Evolutionary conservation across 805 yeast genomes (phyloP), one percentile per base, ranked within the genome.

Genomic region (Teunomyces barrocoloradensis): DNA sequence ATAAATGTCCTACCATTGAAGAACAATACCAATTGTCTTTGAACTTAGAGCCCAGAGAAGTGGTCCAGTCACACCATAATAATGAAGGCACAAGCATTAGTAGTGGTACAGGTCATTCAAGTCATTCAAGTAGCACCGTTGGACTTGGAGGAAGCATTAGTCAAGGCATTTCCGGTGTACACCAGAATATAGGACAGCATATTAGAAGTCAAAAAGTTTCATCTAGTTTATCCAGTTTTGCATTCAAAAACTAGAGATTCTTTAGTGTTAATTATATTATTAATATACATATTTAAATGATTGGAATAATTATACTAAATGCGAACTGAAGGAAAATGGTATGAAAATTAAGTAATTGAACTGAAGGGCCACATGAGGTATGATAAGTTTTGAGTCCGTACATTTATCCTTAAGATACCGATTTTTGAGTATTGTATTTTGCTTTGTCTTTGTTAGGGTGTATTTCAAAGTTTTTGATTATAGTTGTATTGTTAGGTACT

Each of bases 1-100:
- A 68, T 5, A 68, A 66, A 44, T 75, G 84, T 44, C 92, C 95
- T 3, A 81, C 86, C 30, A 87, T 87, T 52, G 96, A 90, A 46
- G 86, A 81, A 43, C 86, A 88, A 64, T 91, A 91, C 61, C 84
- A 83, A 53, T 69, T 82, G 52, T 87, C 96, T 1, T 68, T 90
- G 56, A 71, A 75, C 37, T 69, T 87, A 52, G 98, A 91, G 65
- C 96, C 97, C 9, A 71, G 90, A 49, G 80, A 78, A 44, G 65
- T 54, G 43, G 61, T 49, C 7, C 49, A 41, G 39, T 13, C 12
- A 13, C 20, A 27, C 17, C 34, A 17, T 10, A 17, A 12, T 27
- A 18, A 11, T 27, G 33, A 39, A 12, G 28, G 34, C 10, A 39
- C 25, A 18, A 39, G 34, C n/a, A 18, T 15, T 10, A 39, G 32